Base-by-base conservation (phyloP, 805 yeast species). In the Candida maltosa region DNA sequence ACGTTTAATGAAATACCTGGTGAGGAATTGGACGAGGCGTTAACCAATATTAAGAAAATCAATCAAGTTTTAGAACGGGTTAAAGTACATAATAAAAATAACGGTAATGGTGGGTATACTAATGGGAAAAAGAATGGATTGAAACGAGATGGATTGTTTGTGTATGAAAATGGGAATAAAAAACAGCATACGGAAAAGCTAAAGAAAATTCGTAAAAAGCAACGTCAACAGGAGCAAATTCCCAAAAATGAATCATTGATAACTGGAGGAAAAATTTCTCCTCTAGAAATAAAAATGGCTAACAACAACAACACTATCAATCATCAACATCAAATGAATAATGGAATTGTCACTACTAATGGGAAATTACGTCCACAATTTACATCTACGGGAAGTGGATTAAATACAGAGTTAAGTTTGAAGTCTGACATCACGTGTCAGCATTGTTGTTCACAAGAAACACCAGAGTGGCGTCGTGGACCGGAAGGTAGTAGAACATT, bases 391-490 rank as follows among this genome's bases (percentile, higher is more conserved):
- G 19, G 27, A 6, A 51, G 56, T 5, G 44, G 49, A 1, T 32
- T 51, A 8, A 44, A 49, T 33, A 18, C 37, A 4, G 52, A 49
- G 15, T 37, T 51, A 11, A 49, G 56, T 34, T 20, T 41, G 18
- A 38, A 38, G 18, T 35, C 38, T 8, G 39, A 40, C 19, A 38
- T 36, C 10, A 21, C 33, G 3, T 57, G 62, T 35, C 43, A 39
- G 23, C 95, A 87, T 47, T 88, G 96, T 61, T 80, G 81, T 0
- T 76, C 81, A 2, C 68, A 68, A 19, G 78, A 76, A 31, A 85
- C 95, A 0, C 96, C 96, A 0, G 96, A 89, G 56, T 88, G 97
- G 97, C 70, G 97, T 51, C 69, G 83, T 41, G 97, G 96, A 0
- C 96, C 96, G 1, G 74, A 76, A 39, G 95, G 95, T 0, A 76